Evolutionary conservation across 1,284 basidiomycete species (phyloP).

Genomic region (Trichosporon faecale): DNA sequence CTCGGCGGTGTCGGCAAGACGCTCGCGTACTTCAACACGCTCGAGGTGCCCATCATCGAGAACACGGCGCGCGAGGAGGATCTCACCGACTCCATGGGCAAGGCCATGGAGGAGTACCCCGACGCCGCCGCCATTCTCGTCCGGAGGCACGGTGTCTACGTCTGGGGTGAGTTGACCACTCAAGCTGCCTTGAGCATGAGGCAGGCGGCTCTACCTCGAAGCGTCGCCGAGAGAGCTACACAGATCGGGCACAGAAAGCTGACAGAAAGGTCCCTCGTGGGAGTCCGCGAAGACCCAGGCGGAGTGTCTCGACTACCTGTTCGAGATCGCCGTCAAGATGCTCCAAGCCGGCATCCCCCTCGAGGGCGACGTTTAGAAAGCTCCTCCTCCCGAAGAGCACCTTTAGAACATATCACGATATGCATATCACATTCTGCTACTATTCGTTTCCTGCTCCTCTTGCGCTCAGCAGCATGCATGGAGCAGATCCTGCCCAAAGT

Average conservation of each 20-base stretch:
- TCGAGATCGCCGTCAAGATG: slow-evolving; percentile 64
- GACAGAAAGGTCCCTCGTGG: slow-evolving; percentile 64
- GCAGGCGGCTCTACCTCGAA: background rate
- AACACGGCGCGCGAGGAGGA: slow-evolving; percentile 85
- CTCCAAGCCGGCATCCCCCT: slow-evolving; percentile 42
- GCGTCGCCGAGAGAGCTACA: background rate
- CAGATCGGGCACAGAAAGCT: slow-evolving; percentile 12
- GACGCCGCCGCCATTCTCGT: slow-evolving; percentile 75
- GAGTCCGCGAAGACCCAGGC: slow-evolving; percentile 84
- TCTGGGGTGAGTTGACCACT: slow-evolving; percentile 64
- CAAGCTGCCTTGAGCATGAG: background rate
- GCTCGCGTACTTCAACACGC: slow-evolving; percentile 74
- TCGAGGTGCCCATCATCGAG: slow-evolving; percentile 81
- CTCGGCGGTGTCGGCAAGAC: slow-evolving; percentile 67
- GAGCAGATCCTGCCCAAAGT: background rate
- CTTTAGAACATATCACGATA: background rate
- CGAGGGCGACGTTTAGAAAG: slow-evolving; percentile 35
- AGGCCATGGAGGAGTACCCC: slow-evolving; percentile 73
- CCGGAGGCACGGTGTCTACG: slow-evolving; percentile 75
- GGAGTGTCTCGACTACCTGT: slow-evolving; percentile 82
- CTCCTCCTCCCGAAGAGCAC: background rate
- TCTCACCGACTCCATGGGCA: slow-evolving; percentile 72
- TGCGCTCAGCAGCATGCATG: background rate
- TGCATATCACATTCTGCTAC: background rate
- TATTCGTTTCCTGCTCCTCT: background rate